Evolutionary conservation across 345 rosid genomes (phyloP).

Genomic region (Hibiscus tridactylites): DNA sequence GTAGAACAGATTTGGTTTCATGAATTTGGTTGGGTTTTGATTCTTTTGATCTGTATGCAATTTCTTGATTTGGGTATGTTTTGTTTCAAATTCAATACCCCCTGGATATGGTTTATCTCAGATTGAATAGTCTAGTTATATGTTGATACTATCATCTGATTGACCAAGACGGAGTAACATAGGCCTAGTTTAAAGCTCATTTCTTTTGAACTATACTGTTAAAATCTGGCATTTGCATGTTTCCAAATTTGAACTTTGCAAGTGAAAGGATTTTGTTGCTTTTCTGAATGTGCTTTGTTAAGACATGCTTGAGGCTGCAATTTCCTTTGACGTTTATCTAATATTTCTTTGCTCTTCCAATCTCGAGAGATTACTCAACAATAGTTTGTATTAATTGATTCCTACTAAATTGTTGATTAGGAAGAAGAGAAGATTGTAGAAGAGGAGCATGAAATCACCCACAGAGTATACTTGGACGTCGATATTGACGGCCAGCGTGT

Average conservation of each 20-base stretch:
- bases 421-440: slow-evolving; percentile 40
- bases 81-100: neutral
- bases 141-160: neutral
- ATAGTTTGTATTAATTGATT: neutral
- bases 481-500: slow-evolving; percentile 85
- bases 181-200: neutral
- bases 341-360: neutral
- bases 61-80: neutral
- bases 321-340: neutral
- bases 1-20: neutral
- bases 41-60: neutral
- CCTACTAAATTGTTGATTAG: slow-evolving; percentile 28
- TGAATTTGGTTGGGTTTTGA: neutral
- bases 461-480: slow-evolving; percentile 86
- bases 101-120: neutral
- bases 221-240: neutral
- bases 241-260: neutral
- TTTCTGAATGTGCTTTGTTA: neutral
- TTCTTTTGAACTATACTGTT: neutral
- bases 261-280: neutral
- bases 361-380: neutral
- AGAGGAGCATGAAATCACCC: slow-evolving; percentile 62
- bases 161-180: neutral
- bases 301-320: neutral
- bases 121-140: neutral